Percentiles rank a stretch among this genome's conserved stretches.
Evolutionary conservation across 768 basidiomycete species (phyloP).

Genomic region (Collybia nuda): DNA sequence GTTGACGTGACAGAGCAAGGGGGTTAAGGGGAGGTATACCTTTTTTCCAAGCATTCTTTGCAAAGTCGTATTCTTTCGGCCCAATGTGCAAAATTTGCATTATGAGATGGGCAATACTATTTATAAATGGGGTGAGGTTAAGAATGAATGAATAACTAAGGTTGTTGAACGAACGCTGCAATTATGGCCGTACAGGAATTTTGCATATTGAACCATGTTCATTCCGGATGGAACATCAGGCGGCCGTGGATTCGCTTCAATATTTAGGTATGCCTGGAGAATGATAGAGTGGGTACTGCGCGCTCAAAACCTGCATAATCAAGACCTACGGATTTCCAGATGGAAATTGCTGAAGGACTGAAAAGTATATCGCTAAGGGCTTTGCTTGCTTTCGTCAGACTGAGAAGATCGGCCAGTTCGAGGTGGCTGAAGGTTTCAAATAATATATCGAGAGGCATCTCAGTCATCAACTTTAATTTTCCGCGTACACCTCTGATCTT

Average conservation of each 20-base stretch:
- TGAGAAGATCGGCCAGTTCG: slow-evolving; percentile 39
- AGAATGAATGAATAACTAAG: neutral
- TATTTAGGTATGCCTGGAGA: slow-evolving; percentile 21
- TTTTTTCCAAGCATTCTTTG: slow-evolving; percentile 8
- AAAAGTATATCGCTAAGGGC: slow-evolving; percentile 32
- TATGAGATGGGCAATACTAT: slow-evolving; percentile 12
- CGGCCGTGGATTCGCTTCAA: slow-evolving; percentile 12
- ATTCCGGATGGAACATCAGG: slow-evolving; percentile 26
- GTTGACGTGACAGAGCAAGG: too few relatives aligned
- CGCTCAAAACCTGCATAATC: neutral
- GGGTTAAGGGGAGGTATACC: slow-evolving; percentile 2
- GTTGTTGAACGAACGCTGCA: slow-evolving; percentile 28
- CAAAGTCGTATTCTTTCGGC: slow-evolving; percentile 16
- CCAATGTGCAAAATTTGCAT: slow-evolving; percentile 15
- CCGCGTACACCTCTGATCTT: slow-evolving; percentile 12
- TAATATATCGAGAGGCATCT: slow-evolving; percentile 34
- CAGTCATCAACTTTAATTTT: slow-evolving; percentile 23
- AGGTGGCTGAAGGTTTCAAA: slow-evolving; percentile 38
- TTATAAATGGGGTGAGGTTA: neutral
- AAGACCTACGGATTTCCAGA: slow-evolving; percentile 32
- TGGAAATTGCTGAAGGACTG: slow-evolving; percentile 11
- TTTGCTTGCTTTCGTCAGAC: slow-evolving; percentile 35
- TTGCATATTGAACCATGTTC: slow-evolving; percentile 30
- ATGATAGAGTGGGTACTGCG: neutral
- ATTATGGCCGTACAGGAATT: slow-evolving; percentile 30